Conservation (phyloP, 345 rosid genomes). For the Gossypium herbaceum region DNA sequence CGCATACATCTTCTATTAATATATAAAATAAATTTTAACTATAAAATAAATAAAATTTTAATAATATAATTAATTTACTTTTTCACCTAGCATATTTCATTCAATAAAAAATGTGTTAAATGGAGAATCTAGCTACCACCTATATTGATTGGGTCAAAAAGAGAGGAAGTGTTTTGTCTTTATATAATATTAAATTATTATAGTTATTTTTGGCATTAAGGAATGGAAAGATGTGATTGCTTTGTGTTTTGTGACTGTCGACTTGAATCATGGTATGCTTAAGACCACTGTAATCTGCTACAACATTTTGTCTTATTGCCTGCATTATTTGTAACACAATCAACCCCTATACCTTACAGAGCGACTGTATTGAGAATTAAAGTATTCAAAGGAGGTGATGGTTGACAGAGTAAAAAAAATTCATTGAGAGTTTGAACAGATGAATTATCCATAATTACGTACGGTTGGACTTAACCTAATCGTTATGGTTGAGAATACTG, state of each 20-base stretch:
- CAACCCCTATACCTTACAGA: too few relatives aligned
- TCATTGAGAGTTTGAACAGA: too few relatives aligned
- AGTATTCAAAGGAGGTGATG: too few relatives aligned
- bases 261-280: slow-evolving; percentile 11
- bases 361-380: too few relatives aligned
- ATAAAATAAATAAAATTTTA: too few relatives aligned
- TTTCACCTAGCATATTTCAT: too few relatives aligned
- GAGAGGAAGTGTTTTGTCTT: slow-evolving; percentile 16
- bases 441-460: too few relatives aligned
- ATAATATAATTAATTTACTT: too few relatives aligned
- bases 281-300: slow-evolving; percentile 10
- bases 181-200: neutral
- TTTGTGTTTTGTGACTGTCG: slow-evolving; percentile 43
- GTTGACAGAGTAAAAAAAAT: too few relatives aligned
- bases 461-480: too few relatives aligned
- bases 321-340: neutral
- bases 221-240: slow-evolving; percentile 16
- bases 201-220: neutral
- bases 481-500: too few relatives aligned
- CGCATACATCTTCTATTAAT: accelerated
- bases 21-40: accelerated
- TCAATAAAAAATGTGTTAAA: neutral
- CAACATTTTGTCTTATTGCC: slow-evolving; percentile 21
- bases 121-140: neutral
- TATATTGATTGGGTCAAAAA: slow-evolving; percentile 16